Conservation (phyloP, 2,329 filamentous ascomycete genomes). For the Acephala macrosclerotiorum region DNA sequence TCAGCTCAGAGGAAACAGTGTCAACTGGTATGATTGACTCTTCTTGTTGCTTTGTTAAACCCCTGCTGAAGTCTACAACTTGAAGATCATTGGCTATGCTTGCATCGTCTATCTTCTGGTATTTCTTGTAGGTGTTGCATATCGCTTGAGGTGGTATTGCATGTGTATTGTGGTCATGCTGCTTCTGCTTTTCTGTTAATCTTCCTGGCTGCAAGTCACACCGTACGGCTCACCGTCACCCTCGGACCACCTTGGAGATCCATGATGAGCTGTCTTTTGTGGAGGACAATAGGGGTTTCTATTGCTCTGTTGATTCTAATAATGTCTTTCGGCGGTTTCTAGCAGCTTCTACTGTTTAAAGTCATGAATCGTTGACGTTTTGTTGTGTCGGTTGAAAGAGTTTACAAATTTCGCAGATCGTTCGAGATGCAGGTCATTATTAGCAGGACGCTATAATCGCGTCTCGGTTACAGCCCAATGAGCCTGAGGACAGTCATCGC, state of each 20-base stretch:
- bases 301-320: background rate
- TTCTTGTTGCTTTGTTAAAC: conserved; percentile 40
- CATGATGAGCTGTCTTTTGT: conserved; percentile 4
- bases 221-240: background rate
- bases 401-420: background rate
- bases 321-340: background rate
- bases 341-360: background rate
- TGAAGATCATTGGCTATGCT: conserved; percentile 37
- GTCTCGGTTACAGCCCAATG: background rate
- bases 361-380: background rate
- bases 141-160: conserved; percentile 44
- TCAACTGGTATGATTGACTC: conserved; percentile 35
- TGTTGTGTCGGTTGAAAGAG: background rate
- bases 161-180: conserved; percentile 42
- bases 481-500: background rate
- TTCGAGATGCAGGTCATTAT: background rate
- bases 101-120: conserved; percentile 40
- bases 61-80: conserved; percentile 42
- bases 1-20: conserved; percentile 34
- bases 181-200: conserved; percentile 21
- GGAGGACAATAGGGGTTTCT: background rate
- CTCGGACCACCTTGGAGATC: background rate
- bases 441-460: background rate
- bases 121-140: conserved; percentile 44
- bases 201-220: background rate